A percentile compares a stretch with the other conserved stretches of the same genome.
These are phyloP conservation scores for Boletus sp. DNA, from an alignment of 1,284 basidiomycete genomes.

Conservation along the genomic window DNA sequence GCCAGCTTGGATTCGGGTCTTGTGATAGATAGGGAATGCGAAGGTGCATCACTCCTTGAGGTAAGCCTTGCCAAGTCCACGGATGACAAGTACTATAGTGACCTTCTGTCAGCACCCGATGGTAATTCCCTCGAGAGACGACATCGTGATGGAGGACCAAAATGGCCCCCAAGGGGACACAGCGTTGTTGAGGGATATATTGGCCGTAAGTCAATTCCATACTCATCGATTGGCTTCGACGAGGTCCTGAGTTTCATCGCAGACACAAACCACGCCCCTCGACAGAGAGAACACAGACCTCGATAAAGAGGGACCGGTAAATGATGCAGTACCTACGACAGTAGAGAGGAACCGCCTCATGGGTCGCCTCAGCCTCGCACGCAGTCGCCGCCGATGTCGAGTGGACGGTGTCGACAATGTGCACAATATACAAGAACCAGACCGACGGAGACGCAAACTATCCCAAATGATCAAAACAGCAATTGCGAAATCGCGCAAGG, in stretches of 20 bases:
- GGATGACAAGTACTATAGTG: slow-evolving; percentile 2
- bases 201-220: slow-evolving; percentile 17
- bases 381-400: slow-evolving; percentile 1
- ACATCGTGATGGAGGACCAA: slow-evolving; percentile 1
- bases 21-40: slow-evolving; percentile 22
- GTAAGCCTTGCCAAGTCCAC: slow-evolving; percentile 14
- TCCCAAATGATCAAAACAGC: slow-evolving; percentile 19
- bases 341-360: slow-evolving; percentile 7
- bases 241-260: slow-evolving; percentile 10
- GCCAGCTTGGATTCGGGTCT: slow-evolving; percentile 30
- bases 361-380: slow-evolving; percentile 4
- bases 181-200: slow-evolving; percentile 15
- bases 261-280: slow-evolving; percentile 14
- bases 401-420: not conserved
- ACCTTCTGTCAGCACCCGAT: slow-evolving; percentile 13
- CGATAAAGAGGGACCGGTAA: slow-evolving; percentile 3
- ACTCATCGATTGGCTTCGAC: not conserved
- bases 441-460: slow-evolving; percentile 17
- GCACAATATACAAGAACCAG: slow-evolving; percentile 14
- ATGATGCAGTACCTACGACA: slow-evolving; percentile 7
- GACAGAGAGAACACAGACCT: slow-evolving; percentile 2
- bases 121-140: slow-evolving; percentile 1
- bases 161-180: not conserved
- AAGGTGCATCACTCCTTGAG: slow-evolving; percentile 28
- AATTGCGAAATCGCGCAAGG: slow-evolving; percentile 27